Conservation (phyloP, 495 filamentous ascomycete species). For the Podospora fimiseda region DNA sequence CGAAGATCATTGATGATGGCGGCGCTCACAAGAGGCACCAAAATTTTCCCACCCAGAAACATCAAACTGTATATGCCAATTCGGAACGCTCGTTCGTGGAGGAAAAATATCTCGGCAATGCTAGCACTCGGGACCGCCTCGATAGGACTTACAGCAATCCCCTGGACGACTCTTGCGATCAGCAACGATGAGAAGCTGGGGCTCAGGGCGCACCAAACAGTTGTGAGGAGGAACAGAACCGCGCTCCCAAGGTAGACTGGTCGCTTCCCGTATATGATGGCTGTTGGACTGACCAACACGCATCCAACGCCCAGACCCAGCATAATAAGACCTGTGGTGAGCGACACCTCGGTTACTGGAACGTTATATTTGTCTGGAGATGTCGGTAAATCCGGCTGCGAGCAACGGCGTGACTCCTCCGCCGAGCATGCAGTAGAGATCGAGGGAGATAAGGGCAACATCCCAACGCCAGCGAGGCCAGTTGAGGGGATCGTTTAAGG, state of each 20-base stretch:
- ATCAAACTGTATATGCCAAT: slow-evolving; percentile 93
- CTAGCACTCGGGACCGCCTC: slow-evolving; percentile 92
- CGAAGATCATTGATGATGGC: slow-evolving; percentile 67
- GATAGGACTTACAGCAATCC: slow-evolving; percentile 78
- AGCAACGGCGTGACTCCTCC: slow-evolving; percentile 89
- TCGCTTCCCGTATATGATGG: slow-evolving; percentile 84
- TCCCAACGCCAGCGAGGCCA: slow-evolving; percentile 84
- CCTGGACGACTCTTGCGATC: slow-evolving; percentile 80
- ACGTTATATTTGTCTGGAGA: slow-evolving; percentile 67
- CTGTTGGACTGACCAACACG: slow-evolving; percentile 79
- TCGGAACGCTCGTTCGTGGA: slow-evolving; percentile 92
- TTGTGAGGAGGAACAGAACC: slow-evolving; percentile 65
- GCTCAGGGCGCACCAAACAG: slow-evolving; percentile 81
- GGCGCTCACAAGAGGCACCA: slow-evolving; percentile 85
- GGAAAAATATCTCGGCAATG: slow-evolving; percentile 92
- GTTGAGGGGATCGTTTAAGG: slow-evolving; percentile 84
- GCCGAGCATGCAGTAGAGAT: slow-evolving; percentile 87
- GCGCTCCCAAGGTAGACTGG: slow-evolving; percentile 82
- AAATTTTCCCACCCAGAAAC: slow-evolving; percentile 85
- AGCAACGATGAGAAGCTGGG: slow-evolving; percentile 75
- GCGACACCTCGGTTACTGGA: slow-evolving; percentile 64
- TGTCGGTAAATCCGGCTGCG: slow-evolving; percentile 81
- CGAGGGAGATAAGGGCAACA: slow-evolving; percentile 70
- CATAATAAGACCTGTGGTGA: slow-evolving; percentile 94
- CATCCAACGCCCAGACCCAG: slow-evolving; percentile 83